phyloP scores from a whole-genome alignment of 2,329 filamentous ascomycete genomes.

The Colletotrichum australisinense region DNA sequence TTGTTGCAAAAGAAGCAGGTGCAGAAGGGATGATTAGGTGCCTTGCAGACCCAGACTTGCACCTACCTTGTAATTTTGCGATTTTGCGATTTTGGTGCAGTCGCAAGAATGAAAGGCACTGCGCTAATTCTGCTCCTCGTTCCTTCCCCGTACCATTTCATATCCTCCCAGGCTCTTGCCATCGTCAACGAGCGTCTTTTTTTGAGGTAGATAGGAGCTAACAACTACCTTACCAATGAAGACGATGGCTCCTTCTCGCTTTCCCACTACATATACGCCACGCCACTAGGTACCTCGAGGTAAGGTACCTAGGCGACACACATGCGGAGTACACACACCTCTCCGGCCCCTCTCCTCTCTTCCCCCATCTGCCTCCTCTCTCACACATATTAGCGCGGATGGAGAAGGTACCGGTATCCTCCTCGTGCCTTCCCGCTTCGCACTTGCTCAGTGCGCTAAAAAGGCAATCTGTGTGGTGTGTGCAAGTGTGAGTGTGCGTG shows the following conservation, averaged over 20 bases:
- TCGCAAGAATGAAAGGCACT: neutral
- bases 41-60: neutral
- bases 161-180: neutral
- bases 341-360: neutral
- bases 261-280: constrained; percentile 14
- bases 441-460: constrained; percentile 7
- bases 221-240: neutral
- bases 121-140: neutral
- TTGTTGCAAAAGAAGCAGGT: neutral
- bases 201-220: neutral
- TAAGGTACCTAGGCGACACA: neutral
- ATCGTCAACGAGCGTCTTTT: neutral
- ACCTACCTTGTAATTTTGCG: neutral
- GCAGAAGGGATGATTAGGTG: neutral
- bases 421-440: constrained; percentile 12
- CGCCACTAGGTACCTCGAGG: neutral
- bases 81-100: neutral
- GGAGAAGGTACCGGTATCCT: neutral
- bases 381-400: neutral
- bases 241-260: neutral
- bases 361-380: neutral
- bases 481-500: constrained; percentile 7
- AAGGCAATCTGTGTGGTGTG: neutral
- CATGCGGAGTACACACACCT: neutral
- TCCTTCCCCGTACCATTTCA: neutral